Evolutionary conservation across 306 rosid genomes (phyloP), one percentile per base, ranked within the genome.

Genomic region (Cucurbita argyrosperma): DNA sequence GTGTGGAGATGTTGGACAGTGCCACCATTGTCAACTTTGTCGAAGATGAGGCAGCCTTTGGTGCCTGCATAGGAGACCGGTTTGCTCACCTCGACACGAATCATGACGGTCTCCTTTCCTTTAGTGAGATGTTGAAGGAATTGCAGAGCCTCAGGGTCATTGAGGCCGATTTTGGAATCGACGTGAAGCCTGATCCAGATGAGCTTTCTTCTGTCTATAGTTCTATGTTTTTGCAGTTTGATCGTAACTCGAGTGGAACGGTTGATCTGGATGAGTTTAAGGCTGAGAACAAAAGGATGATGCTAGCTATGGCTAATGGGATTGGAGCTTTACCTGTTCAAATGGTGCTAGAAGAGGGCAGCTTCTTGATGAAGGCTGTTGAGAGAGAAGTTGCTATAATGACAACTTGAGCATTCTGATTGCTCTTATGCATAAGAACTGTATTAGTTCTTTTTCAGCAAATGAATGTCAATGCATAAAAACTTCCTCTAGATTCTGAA

Each of bases 261-360:
- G 84, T 92, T 72, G 89, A 89, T 77, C 71, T 89, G 26, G 89
- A 87, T 35, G 96, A 87, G 75, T 91, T 80, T 81, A 74, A 82
- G 83, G 82, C 79, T 50, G 97, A 88, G 79, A 88, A 90, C 52
- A 87, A 82, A 85, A 68, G 71, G 54, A 89, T 86, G 83, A 76
- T 92, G 96, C 85, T 92, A 54, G 94, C 90, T 42, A 85, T 89
- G 96, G 90, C 96, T 5, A 85, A 81, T 51, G 90, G 90, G 39
- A 62, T 92, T 80, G 96, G 94, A 5, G 85, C 84, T 87, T 74
- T 83, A 74, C 92, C 96, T 6, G 43, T 92, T 76, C 96, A 87
- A 76, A 91, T 88, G 96, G 81, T 80, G 43, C 47, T 87, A 56
- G 96, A 87, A 83, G 84, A 85, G 75, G 89, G 78, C 30, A 79